A percentile compares a stretch with the other conserved stretches of the same genome.
phyloP scores from a whole-genome alignment of 192 early-diverging fungal genomes.

The Rhizophagus clarus region DNA sequence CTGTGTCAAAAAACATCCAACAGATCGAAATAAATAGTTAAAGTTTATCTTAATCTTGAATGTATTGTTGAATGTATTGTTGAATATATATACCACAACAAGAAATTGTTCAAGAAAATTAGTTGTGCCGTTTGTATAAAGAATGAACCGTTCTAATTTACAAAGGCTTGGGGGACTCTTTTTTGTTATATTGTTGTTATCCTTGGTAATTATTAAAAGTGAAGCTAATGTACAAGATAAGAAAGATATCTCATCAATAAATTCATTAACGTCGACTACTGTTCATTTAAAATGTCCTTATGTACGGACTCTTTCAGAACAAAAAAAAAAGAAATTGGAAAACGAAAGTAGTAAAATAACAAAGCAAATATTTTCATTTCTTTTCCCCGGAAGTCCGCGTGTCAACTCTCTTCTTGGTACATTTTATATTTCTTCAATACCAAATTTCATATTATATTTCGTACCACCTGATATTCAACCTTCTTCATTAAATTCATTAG shows the following conservation, averaged over 20 bases:
- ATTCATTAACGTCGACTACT: neutral
- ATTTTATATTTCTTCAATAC: slow-evolving; percentile 80
- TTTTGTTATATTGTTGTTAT: neutral
- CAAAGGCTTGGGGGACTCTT: neutral
- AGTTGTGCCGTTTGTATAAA: neutral
- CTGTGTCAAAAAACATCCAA: neutral
- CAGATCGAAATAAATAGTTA: too few species aligned
- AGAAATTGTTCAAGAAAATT: neutral
- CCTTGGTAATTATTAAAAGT: neutral
- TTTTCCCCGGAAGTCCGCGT: slow-evolving; percentile 59
- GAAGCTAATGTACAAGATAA: neutral
- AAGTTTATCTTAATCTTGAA: too few species aligned
- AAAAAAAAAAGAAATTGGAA: neutral
- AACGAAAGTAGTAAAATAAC: slow-evolving; percentile 33
- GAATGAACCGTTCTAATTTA: neutral
- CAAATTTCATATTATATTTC: slow-evolving; percentile 78
- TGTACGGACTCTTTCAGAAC: neutral
- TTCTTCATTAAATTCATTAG: slow-evolving; percentile 68
- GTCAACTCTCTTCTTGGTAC: slow-evolving; percentile 73
- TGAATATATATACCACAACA: too few species aligned
- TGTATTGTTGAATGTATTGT: too few species aligned
- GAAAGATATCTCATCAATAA: neutral
- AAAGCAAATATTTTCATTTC: slow-evolving; percentile 52
- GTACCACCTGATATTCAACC: slow-evolving; percentile 68
- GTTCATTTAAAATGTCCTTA: neutral